These are phyloP conservation scores for Striga asiatica DNA, from an alignment of 257 asterid species.

Conservation along the genomic window DNA sequence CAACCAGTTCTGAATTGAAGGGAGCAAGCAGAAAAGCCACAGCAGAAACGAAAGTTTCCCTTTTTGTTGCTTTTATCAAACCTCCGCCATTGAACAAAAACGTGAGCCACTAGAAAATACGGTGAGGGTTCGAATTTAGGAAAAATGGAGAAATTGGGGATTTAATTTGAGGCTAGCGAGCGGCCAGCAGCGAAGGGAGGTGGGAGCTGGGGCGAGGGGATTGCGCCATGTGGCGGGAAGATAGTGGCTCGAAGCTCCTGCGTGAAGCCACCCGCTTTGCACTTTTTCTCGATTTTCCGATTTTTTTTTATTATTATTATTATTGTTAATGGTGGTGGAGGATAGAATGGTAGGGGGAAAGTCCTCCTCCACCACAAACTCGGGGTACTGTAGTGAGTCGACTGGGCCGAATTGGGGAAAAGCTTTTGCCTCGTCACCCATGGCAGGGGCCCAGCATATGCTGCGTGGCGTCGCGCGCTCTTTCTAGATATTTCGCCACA, in stretches of 20 bases:
- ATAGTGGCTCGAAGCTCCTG: slow-evolving; percentile 29
- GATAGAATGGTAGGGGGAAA: slow-evolving; percentile 11
- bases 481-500: too few relatives aligned
- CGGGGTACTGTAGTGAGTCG: slow-evolving; percentile 1
- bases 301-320: too few relatives aligned
- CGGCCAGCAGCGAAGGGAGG: too few relatives aligned
- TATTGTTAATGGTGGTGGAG: slow-evolving; percentile 9
- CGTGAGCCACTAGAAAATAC: slow-evolving; percentile 65
- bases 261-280: slow-evolving; percentile 37
- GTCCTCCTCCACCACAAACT: slow-evolving; percentile 49
- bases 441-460: neutral
- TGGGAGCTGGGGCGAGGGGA: slow-evolving; percentile 16
- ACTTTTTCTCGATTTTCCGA: slow-evolving; percentile 38
- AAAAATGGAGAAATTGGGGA: slow-evolving; percentile 18
- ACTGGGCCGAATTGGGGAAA: too few relatives aligned
- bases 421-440: slow-evolving; percentile 10
- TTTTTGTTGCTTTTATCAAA: too few relatives aligned
- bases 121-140: slow-evolving; percentile 11
- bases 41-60: slow-evolving; percentile 3
- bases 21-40: neutral
- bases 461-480: too few relatives aligned
- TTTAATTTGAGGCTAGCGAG: slow-evolving; percentile 52
- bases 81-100: slow-evolving; percentile 28
- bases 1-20: slow-evolving; percentile 22
- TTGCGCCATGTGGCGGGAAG: slow-evolving; percentile 34